A percentile compares a stretch with the other conserved stretches of the same genome.
Conservation (phyloP, 768 basidiomycete genomes). For the Rubroboletus pulcherrimus region DNA sequence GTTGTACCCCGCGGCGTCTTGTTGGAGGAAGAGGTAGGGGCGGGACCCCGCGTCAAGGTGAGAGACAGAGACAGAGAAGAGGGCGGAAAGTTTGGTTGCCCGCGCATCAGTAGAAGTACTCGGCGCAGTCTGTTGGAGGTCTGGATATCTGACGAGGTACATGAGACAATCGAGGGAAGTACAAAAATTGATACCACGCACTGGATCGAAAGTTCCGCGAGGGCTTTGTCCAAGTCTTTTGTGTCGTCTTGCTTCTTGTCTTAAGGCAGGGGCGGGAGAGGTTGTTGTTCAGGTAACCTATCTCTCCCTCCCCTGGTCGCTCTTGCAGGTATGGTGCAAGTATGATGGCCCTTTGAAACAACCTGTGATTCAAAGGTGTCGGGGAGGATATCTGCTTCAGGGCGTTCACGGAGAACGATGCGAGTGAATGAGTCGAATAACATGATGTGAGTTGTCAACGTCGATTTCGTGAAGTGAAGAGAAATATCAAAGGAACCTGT, state of each 20-base stretch:
- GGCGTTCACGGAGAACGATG: conserved; percentile 76
- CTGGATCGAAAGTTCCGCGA: conserved; percentile 83
- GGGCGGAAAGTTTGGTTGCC: conserved; percentile 40
- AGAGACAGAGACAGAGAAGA: conserved; percentile 75
- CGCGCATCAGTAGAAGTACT: conserved; percentile 25
- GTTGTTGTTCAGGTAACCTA: conserved; percentile 78
- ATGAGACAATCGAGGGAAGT: background rate
- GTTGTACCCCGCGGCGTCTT: conserved; percentile 35
- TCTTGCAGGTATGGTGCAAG: no score
- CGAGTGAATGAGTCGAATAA: conserved; percentile 45
- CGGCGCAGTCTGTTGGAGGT: conserved; percentile 38
- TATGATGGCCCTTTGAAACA: conserved; percentile 45
- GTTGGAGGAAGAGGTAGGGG: conserved; percentile 32
- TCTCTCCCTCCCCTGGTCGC: conserved; percentile 67
- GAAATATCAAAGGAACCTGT: background rate
- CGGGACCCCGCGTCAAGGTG: conserved; percentile 79
- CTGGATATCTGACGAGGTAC: conserved; percentile 43
- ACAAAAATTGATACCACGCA: conserved; percentile 28
- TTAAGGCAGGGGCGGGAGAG: conserved; percentile 35
- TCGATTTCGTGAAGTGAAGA: background rate
- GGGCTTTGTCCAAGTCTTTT: conserved; percentile 80
- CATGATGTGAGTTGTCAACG: conserved; percentile 10
- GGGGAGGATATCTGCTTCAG: conserved; percentile 60
- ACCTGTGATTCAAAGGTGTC: conserved; percentile 69
- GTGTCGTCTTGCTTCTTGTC: conserved; percentile 56